Evolutionary conservation across 805 yeast genomes (phyloP), one percentile per base, ranked within the genome.

Genomic region (Kazachstania africana): DNA sequence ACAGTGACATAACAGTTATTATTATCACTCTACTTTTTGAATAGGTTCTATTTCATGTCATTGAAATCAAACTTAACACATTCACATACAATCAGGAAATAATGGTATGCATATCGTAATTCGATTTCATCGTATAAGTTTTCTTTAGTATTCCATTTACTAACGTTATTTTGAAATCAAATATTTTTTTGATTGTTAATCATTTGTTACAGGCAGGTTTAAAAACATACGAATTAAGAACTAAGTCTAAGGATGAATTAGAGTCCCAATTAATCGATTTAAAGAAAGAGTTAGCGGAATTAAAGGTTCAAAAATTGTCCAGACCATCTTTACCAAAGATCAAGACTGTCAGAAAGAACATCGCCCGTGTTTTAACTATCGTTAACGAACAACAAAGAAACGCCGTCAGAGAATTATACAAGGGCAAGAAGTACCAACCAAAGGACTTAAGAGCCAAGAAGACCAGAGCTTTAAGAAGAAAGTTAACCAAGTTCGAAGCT

Each of bases 391-490:
- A 80, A 74, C 95, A 85, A 72, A 85, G 98, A 73, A 85, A 79
- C 52, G 76, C 78, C 55, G 95, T 84, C 63, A 83, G 83, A 70
- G 91, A 79, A 62, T 79, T 82, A 75, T 87, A 87, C 88, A 75
- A 75, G 53, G 91, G 85, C 66, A 79, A 82, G 78, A 87, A 84
- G 72, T 81, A 76, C 78, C 73, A 75, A 66, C 97, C 98, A 75
- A 87, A 88, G 75, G 96, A 87, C 66, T 77, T 91, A 72, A 88
- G 97, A 75, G 94, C 84, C 57, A 91, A 91, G 88, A 83, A 91
- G 80, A 91, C 99, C 70, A 88, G 97, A 79, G 97, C 98, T 67
- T 70, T 88, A 70, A 88, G 98, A 82, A 82, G 97, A 77, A 75
- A 78, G 63, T 75, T 91, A 63, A 76, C 96, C 66, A 72, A 79